A percentile compares a stretch with the other conserved stretches of the same genome.
Evolutionary conservation across 805 yeast species (phyloP).

Genomic region (Pichia nanzhaoensis): DNA sequence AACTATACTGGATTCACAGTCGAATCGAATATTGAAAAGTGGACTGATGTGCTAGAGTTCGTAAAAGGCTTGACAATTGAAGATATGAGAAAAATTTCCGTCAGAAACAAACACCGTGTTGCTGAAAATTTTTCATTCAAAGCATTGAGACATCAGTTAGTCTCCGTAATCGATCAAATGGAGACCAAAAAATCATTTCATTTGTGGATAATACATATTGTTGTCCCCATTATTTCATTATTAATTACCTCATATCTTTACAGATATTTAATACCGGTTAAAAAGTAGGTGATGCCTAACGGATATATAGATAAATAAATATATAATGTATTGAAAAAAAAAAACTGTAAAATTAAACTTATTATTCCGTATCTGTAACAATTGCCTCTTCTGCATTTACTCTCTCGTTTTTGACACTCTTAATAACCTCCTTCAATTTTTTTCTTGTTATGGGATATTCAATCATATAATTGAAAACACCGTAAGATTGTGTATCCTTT

Average conservation of each 20-base stretch:
- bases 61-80: constrained; percentile 24
- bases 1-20: constrained; percentile 55
- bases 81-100: constrained; percentile 10
- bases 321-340: background rate
- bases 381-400: constrained; percentile 28
- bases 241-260: background rate
- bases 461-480: constrained; percentile 58
- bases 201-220: background rate
- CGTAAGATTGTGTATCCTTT: constrained; percentile 52
- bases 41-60: constrained; percentile 47
- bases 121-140: constrained; percentile 36
- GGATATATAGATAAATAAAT: background rate
- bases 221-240: background rate
- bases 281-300: background rate
- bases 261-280: background rate
- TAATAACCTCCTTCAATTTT: constrained; percentile 29
- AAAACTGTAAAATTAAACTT: background rate
- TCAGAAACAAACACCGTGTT: constrained; percentile 31
- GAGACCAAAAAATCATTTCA: background rate
- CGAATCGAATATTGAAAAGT: constrained; percentile 38
- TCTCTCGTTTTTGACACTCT: constrained; percentile 18
- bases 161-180: constrained; percentile 14
- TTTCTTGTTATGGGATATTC: constrained; percentile 58
- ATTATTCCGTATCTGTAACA: constrained; percentile 28
- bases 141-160: constrained; percentile 33